These are phyloP conservation scores for Zizania palustris DNA, from an alignment of 202 grass and related monocot species.

Conservation along the genomic window DNA sequence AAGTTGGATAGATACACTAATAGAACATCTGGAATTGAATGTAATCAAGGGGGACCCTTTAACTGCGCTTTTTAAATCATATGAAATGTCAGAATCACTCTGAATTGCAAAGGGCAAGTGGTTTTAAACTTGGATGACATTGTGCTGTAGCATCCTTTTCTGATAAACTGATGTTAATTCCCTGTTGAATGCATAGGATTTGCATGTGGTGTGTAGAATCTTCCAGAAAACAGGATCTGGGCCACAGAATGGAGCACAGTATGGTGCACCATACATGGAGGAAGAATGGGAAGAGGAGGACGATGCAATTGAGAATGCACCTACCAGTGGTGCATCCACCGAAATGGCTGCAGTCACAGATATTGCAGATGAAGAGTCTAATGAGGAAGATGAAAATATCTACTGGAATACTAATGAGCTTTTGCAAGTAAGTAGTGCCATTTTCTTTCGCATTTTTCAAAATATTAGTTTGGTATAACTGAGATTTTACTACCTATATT, in stretches of 20 bases:
- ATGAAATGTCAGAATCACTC: neutral
- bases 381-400: conserved; percentile 53
- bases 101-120: neutral
- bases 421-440: conserved; percentile 52
- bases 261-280: conserved; percentile 90
- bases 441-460: conserved; percentile 9
- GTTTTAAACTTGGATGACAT: neutral
- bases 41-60: neutral
- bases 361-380: conserved; percentile 47
- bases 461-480: conserved; percentile 23
- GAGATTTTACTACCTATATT: neutral
- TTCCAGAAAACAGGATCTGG: conserved; percentile 84
- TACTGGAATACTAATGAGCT: conserved; percentile 53
- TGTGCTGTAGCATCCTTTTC: neutral
- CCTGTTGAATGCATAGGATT: conserved; percentile 51
- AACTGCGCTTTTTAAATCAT: neutral
- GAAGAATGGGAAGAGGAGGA: conserved; percentile 92
- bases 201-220: conserved; percentile 89
- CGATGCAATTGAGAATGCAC: conserved; percentile 47
- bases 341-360: conserved; percentile 39
- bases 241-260: conserved; percentile 91
- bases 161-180: conserved; percentile 29
- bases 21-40: neutral
- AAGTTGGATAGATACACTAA: no score
- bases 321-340: conserved; percentile 26